Evolutionary conservation across 1,139 yeast genomes (phyloP).

Genomic region (Hansenula anomala): DNA sequence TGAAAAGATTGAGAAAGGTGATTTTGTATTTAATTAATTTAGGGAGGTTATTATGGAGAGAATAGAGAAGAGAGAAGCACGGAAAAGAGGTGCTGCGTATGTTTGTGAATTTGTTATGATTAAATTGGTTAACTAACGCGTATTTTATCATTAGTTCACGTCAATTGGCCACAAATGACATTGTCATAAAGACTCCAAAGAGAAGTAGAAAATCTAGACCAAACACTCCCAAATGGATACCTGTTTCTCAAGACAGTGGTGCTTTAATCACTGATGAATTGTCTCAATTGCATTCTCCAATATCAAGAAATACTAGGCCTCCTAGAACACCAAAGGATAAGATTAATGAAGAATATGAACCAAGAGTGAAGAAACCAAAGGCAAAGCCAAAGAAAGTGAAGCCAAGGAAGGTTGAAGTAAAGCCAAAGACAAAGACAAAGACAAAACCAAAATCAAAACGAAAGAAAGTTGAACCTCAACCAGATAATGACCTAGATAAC

Average conservation of each 20-base stretch:
- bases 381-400: no score
- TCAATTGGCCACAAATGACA: conserved; percentile 11
- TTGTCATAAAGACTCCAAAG: conserved; percentile 17
- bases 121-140: no score
- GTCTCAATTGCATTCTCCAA: conserved; percentile 5
- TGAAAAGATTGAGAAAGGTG: no score
- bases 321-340: conserved; percentile 10
- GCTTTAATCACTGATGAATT: conserved; percentile 16
- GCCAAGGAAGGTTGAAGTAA: no score
- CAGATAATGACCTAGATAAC: neutral
- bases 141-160: conserved; percentile 7
- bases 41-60: no score
- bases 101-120: conserved; percentile 1
- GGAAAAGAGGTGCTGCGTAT: conserved; percentile 20
- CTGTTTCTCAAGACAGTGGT: conserved; percentile 14
- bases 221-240: conserved; percentile 7
- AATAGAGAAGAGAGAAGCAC: conserved; percentile 8
- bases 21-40: no score
- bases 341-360: conserved; percentile 5
- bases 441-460: no score
- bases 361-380: conserved; percentile 5
- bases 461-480: no score
- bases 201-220: neutral
- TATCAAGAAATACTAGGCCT: no score
- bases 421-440: no score